Conservation (phyloP, 768 basidiomycete genomes). For the Lyophyllum atratum region DNA sequence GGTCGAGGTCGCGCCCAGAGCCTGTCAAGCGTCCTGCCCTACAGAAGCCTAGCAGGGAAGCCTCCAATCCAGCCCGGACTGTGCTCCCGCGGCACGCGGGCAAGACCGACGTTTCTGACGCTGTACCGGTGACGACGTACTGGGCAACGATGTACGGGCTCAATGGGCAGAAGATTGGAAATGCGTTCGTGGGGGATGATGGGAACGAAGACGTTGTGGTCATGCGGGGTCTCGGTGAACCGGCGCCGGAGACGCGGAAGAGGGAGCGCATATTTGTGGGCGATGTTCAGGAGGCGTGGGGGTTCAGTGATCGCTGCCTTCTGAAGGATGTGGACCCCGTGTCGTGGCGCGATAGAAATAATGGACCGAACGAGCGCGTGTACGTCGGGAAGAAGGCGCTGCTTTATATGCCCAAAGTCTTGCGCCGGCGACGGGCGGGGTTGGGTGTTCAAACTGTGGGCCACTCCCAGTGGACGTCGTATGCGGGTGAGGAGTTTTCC, state of each 20-base stretch:
- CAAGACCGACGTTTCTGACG: constrained; percentile 9
- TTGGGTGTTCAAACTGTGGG: background rate
- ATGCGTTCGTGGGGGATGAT: constrained; percentile 23
- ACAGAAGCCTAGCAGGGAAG: background rate
- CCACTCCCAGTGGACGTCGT: background rate
- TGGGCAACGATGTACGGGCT: constrained; percentile 33
- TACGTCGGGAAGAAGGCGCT: constrained; percentile 17
- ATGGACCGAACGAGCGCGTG: constrained; percentile 8
- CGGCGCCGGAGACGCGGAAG: background rate
- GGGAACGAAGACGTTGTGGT: constrained; percentile 23
- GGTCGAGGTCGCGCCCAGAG: background rate
- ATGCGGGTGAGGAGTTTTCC: background rate
- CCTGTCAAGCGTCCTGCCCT: background rate
- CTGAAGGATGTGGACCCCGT: constrained; percentile 16
- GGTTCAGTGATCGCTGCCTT: constrained; percentile 10
- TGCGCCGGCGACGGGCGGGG: background rate
- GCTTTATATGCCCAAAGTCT: too few relatives aligned
- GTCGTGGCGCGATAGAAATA: constrained; percentile 8
- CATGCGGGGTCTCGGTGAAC: constrained; percentile 4
- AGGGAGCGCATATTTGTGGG: constrained; percentile 30
- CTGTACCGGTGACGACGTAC: constrained; percentile 23
- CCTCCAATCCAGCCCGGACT: background rate
- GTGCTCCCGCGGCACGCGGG: background rate
- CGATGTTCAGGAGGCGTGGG: constrained; percentile 31
- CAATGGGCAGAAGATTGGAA: constrained; percentile 28